Percentiles rank a stretch among this genome's conserved stretches.
Evolutionary conservation across 208 protist species (phyloP).

Genomic region (Angomonas deanei): DNA sequence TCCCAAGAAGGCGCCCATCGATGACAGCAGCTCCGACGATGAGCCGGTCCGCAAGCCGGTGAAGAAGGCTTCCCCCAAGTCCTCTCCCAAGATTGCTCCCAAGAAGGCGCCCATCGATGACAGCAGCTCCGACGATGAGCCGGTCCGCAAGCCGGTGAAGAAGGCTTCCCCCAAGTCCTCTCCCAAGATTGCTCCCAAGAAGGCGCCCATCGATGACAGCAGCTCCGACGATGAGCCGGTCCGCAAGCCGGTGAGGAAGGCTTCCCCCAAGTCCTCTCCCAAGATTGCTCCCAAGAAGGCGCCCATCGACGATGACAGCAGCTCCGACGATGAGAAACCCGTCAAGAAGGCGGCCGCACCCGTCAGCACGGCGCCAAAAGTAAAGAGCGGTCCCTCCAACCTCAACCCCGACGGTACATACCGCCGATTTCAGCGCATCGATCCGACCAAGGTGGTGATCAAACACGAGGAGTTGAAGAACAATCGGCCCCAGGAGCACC

Average conservation of each 20-base stretch:
- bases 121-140: constrained; percentile 29
- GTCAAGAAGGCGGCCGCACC: constrained; percentile 10
- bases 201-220: constrained; percentile 23
- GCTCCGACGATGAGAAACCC: constrained; percentile 14
- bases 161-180: constrained; percentile 25
- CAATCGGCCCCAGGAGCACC: constrained; percentile 61
- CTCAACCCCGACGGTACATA: constrained; percentile 39
- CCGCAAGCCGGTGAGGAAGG: constrained; percentile 26
- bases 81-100: background rate
- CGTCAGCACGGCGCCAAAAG: constrained; percentile 3
- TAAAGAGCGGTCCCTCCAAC: constrained; percentile 17
- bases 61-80: constrained; percentile 21
- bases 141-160: constrained; percentile 35
- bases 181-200: constrained; percentile 21
- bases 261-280: constrained; percentile 8
- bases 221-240: constrained; percentile 32
- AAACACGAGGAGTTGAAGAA: constrained; percentile 42
- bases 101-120: constrained; percentile 24
- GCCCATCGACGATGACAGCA: constrained; percentile 14
- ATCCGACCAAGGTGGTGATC: constrained; percentile 67
- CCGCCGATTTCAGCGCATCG: constrained; percentile 72
- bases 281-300: constrained; percentile 17
- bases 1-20: constrained; percentile 44
- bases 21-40: constrained; percentile 40
- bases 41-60: constrained; percentile 29